Percentiles rank a stretch among this genome's conserved stretches.
Conservation (phyloP, 1,139 yeast genomes). For the Tardiomyces depauwii region DNA sequence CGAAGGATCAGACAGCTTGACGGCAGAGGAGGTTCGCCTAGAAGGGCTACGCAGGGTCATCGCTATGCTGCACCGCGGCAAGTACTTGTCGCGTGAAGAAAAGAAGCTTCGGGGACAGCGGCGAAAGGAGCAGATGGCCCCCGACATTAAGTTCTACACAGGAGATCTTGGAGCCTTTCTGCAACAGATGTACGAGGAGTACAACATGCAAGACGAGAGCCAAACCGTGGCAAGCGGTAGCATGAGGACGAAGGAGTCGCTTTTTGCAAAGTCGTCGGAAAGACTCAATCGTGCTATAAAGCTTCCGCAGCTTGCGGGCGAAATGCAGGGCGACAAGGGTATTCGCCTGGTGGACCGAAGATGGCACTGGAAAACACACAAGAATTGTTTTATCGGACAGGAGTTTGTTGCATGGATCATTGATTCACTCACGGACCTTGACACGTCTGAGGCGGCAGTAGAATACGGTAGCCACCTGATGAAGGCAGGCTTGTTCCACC, state of each 20-base stretch:
- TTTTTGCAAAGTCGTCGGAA: conserved; percentile 26
- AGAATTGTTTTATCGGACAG: conserved; percentile 72
- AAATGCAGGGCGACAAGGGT: conserved; percentile 51
- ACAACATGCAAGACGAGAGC: conserved; percentile 10
- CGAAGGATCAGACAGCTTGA: conserved; percentile 39
- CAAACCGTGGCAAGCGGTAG: conserved; percentile 3
- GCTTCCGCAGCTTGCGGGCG: conserved; percentile 44
- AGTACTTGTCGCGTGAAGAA: conserved; percentile 37
- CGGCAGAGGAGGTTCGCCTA: conserved; percentile 72
- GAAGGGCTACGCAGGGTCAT: conserved; percentile 78
- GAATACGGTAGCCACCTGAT: conserved; percentile 66
- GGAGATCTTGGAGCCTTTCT: conserved; percentile 70
- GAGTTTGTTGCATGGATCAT: conserved; percentile 81
- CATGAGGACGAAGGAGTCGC: conserved; percentile 19
- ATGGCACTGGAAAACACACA: conserved; percentile 83
- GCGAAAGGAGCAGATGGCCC: conserved; percentile 43
- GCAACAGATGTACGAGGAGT: conserved; percentile 30
- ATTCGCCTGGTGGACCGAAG: conserved; percentile 61
- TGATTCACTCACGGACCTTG: conserved; percentile 67
- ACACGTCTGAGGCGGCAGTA: conserved; percentile 72
- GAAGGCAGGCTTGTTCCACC: conserved; percentile 61
- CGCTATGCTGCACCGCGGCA: conserved; percentile 51
- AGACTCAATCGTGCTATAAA: conserved; percentile 32
- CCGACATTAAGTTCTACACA: conserved; percentile 79
- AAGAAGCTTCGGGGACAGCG: conserved; percentile 20